Conservation (phyloP, 148 eudicot genomes). For the Diospyros lotus region DNA sequence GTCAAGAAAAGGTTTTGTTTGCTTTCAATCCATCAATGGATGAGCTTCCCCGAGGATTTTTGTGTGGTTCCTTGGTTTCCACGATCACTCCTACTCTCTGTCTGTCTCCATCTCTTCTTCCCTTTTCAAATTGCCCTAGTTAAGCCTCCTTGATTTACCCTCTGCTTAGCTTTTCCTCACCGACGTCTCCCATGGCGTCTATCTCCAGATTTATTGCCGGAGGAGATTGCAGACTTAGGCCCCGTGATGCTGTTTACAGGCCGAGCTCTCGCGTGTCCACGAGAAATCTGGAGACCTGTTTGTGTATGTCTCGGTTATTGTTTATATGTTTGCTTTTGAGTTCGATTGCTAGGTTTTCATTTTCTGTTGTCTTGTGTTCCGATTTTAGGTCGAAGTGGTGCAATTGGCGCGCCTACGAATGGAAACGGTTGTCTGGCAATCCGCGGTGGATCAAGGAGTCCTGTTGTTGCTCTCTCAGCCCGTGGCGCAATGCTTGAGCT, state of each 20-base stretch:
- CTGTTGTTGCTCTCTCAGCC: constrained; percentile 27
- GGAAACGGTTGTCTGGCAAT: constrained; percentile 36
- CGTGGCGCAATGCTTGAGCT: constrained; percentile 18
- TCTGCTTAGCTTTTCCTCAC: not conserved
- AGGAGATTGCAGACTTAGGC: constrained; percentile 46
- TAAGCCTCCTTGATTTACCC: not conserved
- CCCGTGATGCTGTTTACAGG: constrained; percentile 32
- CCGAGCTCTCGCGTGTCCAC: constrained; percentile 22
- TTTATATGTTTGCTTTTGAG: not conserved
- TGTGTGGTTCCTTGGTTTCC: constrained; percentile 20
- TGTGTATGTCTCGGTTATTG: constrained; percentile 38
- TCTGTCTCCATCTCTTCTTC: not conserved
- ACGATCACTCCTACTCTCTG: not conserved
- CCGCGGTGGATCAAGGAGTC: constrained; percentile 27
- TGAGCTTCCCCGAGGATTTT: not conserved
- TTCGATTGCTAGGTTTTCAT: not conserved
- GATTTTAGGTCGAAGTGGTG: constrained; percentile 37
- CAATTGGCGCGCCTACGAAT: constrained; percentile 29
- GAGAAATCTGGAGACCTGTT: constrained; percentile 29
- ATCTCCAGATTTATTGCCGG: constrained; percentile 44
- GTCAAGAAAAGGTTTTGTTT: not conserved
- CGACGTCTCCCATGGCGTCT: constrained; percentile 42
- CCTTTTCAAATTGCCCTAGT: not conserved
- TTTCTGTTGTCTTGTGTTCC: not conserved
- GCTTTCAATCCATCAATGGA: constrained; percentile 6